phyloP scores from a whole-genome alignment of 768 basidiomycete species.

The Amanita phalloides region DNA sequence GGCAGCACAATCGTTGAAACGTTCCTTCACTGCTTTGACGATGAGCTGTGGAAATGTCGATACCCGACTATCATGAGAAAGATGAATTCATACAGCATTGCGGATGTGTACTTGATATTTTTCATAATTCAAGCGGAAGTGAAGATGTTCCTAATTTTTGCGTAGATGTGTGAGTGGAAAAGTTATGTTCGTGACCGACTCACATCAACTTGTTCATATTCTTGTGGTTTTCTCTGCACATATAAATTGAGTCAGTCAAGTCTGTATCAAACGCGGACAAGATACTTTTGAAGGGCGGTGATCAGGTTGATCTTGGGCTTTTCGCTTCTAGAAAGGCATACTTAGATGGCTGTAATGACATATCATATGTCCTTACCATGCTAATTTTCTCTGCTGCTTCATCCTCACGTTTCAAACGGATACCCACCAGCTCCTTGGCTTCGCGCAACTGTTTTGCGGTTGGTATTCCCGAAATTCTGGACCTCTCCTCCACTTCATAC shows the following conservation, averaged over 20 bases:
- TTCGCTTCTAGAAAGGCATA: constrained; percentile 42
- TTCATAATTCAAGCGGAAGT: constrained; percentile 84
- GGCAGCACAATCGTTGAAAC: constrained; percentile 70
- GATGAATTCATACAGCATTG: constrained; percentile 54
- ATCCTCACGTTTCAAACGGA: constrained; percentile 57
- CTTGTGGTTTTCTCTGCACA: constrained; percentile 33
- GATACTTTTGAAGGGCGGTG: constrained; percentile 46
- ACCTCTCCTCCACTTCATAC: constrained; percentile 72
- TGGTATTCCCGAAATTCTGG: constrained; percentile 64
- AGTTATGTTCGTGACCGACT: constrained; percentile 14
- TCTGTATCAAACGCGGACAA: background rate
- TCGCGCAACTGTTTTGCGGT: constrained; percentile 71
- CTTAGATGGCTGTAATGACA: constrained; percentile 4
- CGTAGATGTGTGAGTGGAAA: constrained; percentile 4
- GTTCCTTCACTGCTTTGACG: constrained; percentile 61
- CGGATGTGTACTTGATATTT: constrained; percentile 82
- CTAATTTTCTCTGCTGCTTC: constrained; percentile 66
- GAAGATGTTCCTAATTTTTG: constrained; percentile 46
- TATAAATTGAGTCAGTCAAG: background rate
- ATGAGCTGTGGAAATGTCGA: constrained; percentile 47
- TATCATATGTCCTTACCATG: constrained; percentile 34
- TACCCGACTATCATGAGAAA: background rate
- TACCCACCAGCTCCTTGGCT: constrained; percentile 55
- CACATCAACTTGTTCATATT: constrained; percentile 62
- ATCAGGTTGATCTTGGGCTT: constrained; percentile 36